Conservation (phyloP, 768 basidiomycete species). For the Trametes cinnabarina region DNA sequence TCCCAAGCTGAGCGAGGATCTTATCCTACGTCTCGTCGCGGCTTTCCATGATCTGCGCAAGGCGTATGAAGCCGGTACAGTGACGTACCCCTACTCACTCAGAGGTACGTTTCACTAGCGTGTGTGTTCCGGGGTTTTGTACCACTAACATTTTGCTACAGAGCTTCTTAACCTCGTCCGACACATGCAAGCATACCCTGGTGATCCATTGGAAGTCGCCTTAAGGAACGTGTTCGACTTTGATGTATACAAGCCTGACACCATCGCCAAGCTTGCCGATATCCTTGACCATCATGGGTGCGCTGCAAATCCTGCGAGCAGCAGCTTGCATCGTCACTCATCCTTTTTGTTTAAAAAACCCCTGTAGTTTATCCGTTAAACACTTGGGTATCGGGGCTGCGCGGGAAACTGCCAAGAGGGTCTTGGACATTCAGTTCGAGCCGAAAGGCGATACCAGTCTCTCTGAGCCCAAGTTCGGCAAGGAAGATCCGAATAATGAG, state of each 20-base stretch:
- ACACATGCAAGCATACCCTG: conserved; percentile 60
- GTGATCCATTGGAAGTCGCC: conserved; percentile 55
- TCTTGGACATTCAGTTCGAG: conserved; percentile 56
- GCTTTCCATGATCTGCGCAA: conserved; percentile 62
- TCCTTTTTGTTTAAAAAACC: too few relatives aligned
- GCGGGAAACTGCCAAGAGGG: conserved; percentile 46
- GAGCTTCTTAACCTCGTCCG: conserved; percentile 66
- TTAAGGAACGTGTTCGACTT: conserved; percentile 70
- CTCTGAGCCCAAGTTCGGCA: conserved; percentile 56
- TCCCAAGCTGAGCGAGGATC: conserved; percentile 53
- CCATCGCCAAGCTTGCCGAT: conserved; percentile 56
- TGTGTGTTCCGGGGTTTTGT: too few relatives aligned
- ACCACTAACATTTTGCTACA: conserved; percentile 21
- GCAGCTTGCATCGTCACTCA: neutral
- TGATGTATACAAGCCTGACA: conserved; percentile 65
- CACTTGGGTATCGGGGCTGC: conserved; percentile 56
- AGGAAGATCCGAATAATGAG: conserved; percentile 55
- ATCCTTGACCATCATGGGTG: conserved; percentile 63
- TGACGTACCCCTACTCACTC: conserved; percentile 69
- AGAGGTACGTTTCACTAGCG: too few relatives aligned
- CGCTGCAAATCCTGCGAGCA: too few relatives aligned
- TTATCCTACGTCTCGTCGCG: conserved; percentile 55
- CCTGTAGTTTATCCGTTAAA: conserved; percentile 49
- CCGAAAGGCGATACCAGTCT: conserved; percentile 49
- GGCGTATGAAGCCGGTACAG: conserved; percentile 53